Evolutionary conservation across 352 stramenopile species (phyloP).

Genomic region (Blastocystis sp.): DNA sequence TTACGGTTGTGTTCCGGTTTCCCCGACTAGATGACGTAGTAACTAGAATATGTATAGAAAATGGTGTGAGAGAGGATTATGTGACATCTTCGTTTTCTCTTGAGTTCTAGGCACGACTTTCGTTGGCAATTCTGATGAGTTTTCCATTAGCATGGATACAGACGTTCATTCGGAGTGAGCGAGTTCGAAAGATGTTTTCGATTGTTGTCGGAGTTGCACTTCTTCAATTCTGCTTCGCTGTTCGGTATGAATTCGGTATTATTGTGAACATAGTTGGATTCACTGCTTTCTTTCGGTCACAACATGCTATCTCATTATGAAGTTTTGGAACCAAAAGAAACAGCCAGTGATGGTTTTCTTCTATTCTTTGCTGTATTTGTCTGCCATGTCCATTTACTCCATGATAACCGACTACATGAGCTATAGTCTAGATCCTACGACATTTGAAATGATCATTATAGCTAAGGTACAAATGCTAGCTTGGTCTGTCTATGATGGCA

Average conservation of each 20-base stretch:
- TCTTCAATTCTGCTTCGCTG: slow-evolving; percentile 50
- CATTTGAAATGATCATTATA: slow-evolving; percentile 58
- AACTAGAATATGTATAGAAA: neutral
- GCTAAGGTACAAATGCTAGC: slow-evolving; percentile 40
- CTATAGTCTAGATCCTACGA: slow-evolving; percentile 44
- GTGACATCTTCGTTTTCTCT: neutral
- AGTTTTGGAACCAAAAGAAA: slow-evolving; percentile 2
- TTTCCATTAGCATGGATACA: slow-evolving; percentile 42
- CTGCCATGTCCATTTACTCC: slow-evolving; percentile 22
- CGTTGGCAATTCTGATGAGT: slow-evolving; percentile 12
- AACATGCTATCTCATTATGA: slow-evolving; percentile 15
- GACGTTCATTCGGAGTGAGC: neutral
- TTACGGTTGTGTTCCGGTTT: slow-evolving; percentile 25
- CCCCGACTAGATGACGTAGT: neutral
- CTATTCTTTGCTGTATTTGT: slow-evolving; percentile 51
- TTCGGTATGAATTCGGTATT: neutral
- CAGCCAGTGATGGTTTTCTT: slow-evolving; percentile 24
- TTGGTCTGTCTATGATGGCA: slow-evolving; percentile 46
- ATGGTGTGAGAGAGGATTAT: slow-evolving; percentile 18
- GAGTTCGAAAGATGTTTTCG: slow-evolving; percentile 28
- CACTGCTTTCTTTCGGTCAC: slow-evolving; percentile 31
- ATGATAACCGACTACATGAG: slow-evolving; percentile 62
- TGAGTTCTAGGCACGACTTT: neutral
- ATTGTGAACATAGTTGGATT: slow-evolving; percentile 11
- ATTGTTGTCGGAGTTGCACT: slow-evolving; percentile 8